Evolutionary conservation across 2,329 filamentous ascomycete species (phyloP).

Genomic region (Pestalotiopsis sp.): DNA sequence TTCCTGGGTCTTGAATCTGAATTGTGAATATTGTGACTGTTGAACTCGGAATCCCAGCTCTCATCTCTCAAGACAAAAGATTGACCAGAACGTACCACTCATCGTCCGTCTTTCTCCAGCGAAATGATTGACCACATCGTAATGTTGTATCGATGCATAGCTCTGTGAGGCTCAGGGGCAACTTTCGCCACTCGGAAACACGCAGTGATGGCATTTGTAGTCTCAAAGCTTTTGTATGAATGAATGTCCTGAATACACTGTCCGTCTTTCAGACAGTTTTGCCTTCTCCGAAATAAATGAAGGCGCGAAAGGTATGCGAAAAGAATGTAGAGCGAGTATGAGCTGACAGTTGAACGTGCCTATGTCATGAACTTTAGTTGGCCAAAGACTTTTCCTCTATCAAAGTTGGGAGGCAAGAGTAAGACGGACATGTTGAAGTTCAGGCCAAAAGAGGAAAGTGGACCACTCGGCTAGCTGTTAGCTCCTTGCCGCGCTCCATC

Average conservation of each 20-base stretch:
- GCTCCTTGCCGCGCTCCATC: not conserved
- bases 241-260: not conserved
- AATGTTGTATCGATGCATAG: conserved; percentile 93
- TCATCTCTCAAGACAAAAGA: too few species aligned
- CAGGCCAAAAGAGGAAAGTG: conserved; percentile 1
- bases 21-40: too few species aligned
- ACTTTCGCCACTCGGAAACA: conserved; percentile 79
- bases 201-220: conserved; percentile 39
- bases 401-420: not conserved
- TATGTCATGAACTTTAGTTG: not conserved
- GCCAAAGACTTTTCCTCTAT: not conserved
- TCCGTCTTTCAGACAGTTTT: not conserved
- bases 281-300: not conserved
- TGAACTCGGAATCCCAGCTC: too few species aligned
- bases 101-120: conserved; percentile 84
- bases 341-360: not conserved
- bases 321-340: not conserved
- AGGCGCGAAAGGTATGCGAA: not conserved
- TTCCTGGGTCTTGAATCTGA: not conserved
- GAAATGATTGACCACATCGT: conserved; percentile 93
- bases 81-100: conserved; percentile 64
- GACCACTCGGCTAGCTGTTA: not conserved
- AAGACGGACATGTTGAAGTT: not conserved
- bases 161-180: conserved; percentile 80
- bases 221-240: not conserved